Evolutionary conservation across 164 flowering plant species (phyloP), one percentile per base, ranked within the genome.

Genomic region (Santalum album): DNA sequence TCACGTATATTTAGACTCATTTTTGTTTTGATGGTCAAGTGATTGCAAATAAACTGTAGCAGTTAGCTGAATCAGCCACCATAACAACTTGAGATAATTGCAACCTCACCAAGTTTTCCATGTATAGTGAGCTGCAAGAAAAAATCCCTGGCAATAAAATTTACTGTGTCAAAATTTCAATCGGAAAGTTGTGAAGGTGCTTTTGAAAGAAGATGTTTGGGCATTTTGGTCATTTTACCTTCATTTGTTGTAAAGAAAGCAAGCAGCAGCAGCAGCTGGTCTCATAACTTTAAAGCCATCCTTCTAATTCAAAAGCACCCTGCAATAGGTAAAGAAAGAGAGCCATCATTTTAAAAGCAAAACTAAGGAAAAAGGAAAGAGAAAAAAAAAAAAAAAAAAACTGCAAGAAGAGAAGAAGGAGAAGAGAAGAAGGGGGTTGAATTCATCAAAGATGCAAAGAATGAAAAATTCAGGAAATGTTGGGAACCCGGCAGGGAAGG

Each of bases 381-480:
- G 9, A 9, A 29, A 29, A 29, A 9, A 3, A 29, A 29, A 29
- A 29, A 9, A 29, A 4, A 29, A 9, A 29, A 29, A 3, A 3
- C 34, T 29, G 34, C 9, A n/a, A 58, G 64, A 47, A 20, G 34
- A 2, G 23, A 40, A 45, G 34, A 45, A 49, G 65, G 51, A 44
- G 51, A 57, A 63, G 55, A 48, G 25, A 47, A 29, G 32, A 53
- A 39, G 51, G 24, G 44, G 21, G 7, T 18, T 14, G 2, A 36
- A 36, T 17, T 23, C 17, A 9, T 29, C 9, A 29, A 78, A 68
- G 62, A 53, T 78, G 58, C 75, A 66, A 57, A 45, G 59, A 29
- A 55, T 69, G 42, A 81, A 74, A 70, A 77, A 52, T 63, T 65
- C 79, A 0, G 81, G 76, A 14, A 59, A 58, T 2, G 63, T 76